A percentile compares a stretch with the other conserved stretches of the same genome.
Conservation (phyloP, 192 early-diverging fungal genomes). For the Allomyces macrogynus region DNA sequence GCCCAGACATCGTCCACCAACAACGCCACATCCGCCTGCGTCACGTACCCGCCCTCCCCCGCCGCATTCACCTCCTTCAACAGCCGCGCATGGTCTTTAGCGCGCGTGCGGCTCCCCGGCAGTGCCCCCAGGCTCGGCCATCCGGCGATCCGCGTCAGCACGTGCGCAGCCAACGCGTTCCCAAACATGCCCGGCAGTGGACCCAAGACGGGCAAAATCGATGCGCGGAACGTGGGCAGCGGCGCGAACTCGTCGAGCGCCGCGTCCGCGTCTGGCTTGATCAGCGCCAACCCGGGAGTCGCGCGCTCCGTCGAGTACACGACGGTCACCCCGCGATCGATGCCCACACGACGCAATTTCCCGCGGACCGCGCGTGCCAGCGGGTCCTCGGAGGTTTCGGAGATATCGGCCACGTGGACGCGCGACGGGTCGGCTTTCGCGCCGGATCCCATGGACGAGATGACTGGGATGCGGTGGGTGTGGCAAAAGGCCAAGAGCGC, state of each 20-base stretch:
- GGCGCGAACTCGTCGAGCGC: slow-evolving; percentile 76
- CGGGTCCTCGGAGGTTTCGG: slow-evolving; percentile 79
- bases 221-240: slow-evolving; percentile 83
- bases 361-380: slow-evolving; percentile 69
- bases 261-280: slow-evolving; percentile 8
- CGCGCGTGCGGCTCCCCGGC: not conserved
- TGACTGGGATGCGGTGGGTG: slow-evolving; percentile 47
- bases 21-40: not conserved
- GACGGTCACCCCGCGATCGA: slow-evolving; percentile 66
- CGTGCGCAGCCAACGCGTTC: slow-evolving; percentile 71
- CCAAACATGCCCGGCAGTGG: slow-evolving; percentile 82
- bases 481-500: slow-evolving; percentile 73
- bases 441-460: slow-evolving; percentile 94
- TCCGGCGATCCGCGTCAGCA: slow-evolving; percentile 40
- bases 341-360: slow-evolving; percentile 43
- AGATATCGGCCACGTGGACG: slow-evolving; percentile 89
- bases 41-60: not conserved
- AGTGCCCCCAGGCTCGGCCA: slow-evolving; percentile 15
- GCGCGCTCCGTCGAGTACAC: slow-evolving; percentile 70
- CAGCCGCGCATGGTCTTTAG: not conserved
- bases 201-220: slow-evolving; percentile 54
- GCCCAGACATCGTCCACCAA: not conserved
- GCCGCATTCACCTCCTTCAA: not conserved
- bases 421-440: slow-evolving; percentile 90
- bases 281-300: not conserved